phyloP scores from a whole-genome alignment of 2,329 filamentous ascomycete species.

The Fusarium gaditjirri region DNA sequence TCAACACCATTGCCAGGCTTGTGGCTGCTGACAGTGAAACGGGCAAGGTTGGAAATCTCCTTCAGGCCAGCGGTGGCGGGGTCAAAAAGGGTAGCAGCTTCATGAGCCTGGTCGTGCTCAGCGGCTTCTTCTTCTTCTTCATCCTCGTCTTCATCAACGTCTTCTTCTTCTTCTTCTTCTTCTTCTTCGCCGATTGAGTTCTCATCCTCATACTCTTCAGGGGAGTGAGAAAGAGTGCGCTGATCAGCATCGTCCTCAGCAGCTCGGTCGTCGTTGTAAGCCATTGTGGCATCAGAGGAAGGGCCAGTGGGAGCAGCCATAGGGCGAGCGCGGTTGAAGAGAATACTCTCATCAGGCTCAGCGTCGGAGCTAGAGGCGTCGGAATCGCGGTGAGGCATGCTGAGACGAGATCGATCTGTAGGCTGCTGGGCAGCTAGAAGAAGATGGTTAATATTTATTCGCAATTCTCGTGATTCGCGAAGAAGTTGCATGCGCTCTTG shows the following conservation, averaged over 20 bases:
- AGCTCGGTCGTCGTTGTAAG: conserved; percentile 42
- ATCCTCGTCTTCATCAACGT: conserved; percentile 42
- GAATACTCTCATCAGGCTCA: conserved; percentile 50
- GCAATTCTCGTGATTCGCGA: background rate
- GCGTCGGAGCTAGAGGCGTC: conserved; percentile 51
- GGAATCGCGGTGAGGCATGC: conserved; percentile 50
- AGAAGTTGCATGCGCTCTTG: background rate
- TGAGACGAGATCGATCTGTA: conserved; percentile 48
- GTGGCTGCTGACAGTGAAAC: conserved; percentile 83
- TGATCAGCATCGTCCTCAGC: conserved; percentile 32
- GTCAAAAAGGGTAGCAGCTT: conserved; percentile 59
- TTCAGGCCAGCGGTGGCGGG: conserved; percentile 70
- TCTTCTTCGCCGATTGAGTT: conserved; percentile 49
- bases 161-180: conserved; percentile 42
- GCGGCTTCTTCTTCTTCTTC: conserved; percentile 33
- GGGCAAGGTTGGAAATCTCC: conserved; percentile 85
- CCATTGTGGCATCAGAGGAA: conserved; percentile 46
- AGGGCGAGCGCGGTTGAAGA: conserved; percentile 46
- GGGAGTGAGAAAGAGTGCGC: conserved; percentile 40
- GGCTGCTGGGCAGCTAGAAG: conserved; percentile 44
- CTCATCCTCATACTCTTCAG: conserved; percentile 49
- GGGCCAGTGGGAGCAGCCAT: conserved; percentile 16
- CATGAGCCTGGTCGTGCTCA: conserved; percentile 42
- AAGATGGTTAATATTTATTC: conserved; percentile 24
- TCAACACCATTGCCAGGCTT: conserved; percentile 84